Percentiles rank a stretch among this genome's conserved stretches.
Conservation (phyloP, 306 rosid genomes). For the Cyamopsis tetragonoloba region DNA sequence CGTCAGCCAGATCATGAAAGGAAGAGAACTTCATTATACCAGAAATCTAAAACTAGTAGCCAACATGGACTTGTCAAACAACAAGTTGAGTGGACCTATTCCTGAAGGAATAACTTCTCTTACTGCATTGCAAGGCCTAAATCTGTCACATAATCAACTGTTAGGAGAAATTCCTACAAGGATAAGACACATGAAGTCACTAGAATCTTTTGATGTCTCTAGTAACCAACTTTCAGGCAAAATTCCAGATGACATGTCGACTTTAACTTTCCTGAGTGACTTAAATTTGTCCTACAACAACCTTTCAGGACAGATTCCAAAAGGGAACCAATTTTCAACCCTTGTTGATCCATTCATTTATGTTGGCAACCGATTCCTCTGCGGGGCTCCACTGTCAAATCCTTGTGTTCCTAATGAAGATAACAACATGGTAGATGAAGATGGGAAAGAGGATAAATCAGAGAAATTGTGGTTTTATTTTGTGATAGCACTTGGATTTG, state of each 20-base stretch:
- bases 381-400: conserved; percentile 12
- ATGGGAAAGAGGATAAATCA: neutral
- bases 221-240: conserved; percentile 10
- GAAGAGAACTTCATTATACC: conserved; percentile 5
- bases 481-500: conserved; percentile 12
- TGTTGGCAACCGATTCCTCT: conserved; percentile 14
- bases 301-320: conserved; percentile 18
- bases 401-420: neutral
- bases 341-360: neutral
- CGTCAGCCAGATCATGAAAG: neutral
- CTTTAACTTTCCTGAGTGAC: neutral
- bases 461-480: conserved; percentile 23
- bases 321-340: neutral
- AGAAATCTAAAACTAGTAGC: neutral
- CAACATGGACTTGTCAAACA: conserved; percentile 21
- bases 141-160: conserved; percentile 5
- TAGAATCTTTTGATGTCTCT: conserved; percentile 22
- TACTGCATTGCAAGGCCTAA: neutral
- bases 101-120: conserved; percentile 15
- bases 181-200: conserved; percentile 7
- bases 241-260: neutral
- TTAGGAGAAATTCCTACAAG: neutral
- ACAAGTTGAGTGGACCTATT: conserved; percentile 9
- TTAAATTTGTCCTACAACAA: conserved; percentile 25
- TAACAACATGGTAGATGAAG: neutral